These are phyloP conservation scores for Fusarium sp. DNA, from an alignment of 2,329 filamentous ascomycete genomes.

Conservation along the genomic window DNA sequence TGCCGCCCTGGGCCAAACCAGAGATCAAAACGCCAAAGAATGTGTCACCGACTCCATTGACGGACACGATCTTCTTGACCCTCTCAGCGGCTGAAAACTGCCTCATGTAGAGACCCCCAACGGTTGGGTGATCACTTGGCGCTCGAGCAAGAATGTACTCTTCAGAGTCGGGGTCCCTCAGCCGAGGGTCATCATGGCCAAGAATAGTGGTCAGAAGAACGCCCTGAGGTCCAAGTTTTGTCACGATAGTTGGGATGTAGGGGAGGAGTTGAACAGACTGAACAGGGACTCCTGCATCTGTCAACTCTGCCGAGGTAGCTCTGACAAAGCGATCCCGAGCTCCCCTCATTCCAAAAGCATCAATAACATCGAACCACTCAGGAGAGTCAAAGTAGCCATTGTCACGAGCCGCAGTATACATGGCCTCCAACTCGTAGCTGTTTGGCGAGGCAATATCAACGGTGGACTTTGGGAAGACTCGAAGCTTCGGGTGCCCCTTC, in stretches of 20 bases:
- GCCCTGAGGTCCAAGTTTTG: constrained; percentile 82
- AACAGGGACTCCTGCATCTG: constrained; percentile 85
- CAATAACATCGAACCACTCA: constrained; percentile 84
- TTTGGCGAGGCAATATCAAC: constrained; percentile 87
- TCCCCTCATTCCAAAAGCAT: constrained; percentile 81
- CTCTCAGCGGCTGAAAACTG: constrained; percentile 74
- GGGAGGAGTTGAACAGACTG: constrained; percentile 87
- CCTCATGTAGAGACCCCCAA: constrained; percentile 86
- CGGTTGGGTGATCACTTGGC: constrained; percentile 60
- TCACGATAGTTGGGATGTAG: constrained; percentile 85
- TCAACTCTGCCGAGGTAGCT: constrained; percentile 74
- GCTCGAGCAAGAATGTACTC: constrained; percentile 79
- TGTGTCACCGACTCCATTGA: constrained; percentile 95
- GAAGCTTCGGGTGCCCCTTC: constrained; percentile 54
- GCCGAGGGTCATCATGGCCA: constrained; percentile 71
- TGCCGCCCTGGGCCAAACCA: constrained; percentile 73
- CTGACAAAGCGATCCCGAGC: constrained; percentile 78
- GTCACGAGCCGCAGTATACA: constrained; percentile 78
- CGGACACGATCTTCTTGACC: constrained; percentile 81
- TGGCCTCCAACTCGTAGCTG: constrained; percentile 80
- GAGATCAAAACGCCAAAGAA: constrained; percentile 89
- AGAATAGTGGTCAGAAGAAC: constrained; percentile 82
- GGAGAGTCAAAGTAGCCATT: constrained; percentile 75
- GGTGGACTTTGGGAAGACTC: constrained; percentile 70
- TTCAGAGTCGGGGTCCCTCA: constrained; percentile 71